Conservation (phyloP, 2,329 filamentous ascomycete genomes). For the Cladophialophora immunda region DNA sequence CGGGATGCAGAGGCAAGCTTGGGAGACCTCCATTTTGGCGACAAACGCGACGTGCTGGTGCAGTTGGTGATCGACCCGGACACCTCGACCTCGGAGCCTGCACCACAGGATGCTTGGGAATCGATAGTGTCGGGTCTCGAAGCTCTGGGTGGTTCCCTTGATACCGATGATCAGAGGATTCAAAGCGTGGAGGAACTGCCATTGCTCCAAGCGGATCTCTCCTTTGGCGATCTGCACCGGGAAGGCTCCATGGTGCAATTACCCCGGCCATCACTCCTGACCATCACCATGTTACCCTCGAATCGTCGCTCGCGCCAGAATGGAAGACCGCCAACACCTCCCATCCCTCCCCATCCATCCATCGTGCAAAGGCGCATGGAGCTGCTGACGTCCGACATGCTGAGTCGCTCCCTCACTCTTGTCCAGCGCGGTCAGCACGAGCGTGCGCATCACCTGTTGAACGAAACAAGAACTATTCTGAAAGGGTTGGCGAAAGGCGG, state of each 20-base stretch:
- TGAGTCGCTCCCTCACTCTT: slow-evolving; percentile 88
- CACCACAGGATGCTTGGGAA: slow-evolving; percentile 96
- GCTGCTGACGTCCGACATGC: slow-evolving; percentile 95
- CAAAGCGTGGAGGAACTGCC: slow-evolving; percentile 93
- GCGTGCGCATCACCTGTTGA: slow-evolving; percentile 87
- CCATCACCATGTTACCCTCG: slow-evolving; percentile 89
- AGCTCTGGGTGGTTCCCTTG: slow-evolving; percentile 85
- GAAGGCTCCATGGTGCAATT: slow-evolving; percentile 87
- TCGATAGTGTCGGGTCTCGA: slow-evolving; percentile 95
- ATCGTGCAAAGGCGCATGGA: slow-evolving; percentile 98
- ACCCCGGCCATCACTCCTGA: slow-evolving; percentile 86
- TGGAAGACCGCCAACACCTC: slow-evolving; percentile 67
- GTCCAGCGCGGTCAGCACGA: slow-evolving; percentile 93
- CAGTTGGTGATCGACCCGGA: slow-evolving; percentile 93
- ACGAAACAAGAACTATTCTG: slow-evolving; percentile 92
- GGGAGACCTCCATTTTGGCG: slow-evolving; percentile 91
- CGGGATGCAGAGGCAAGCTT: slow-evolving; percentile 92
- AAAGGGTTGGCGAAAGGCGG: slow-evolving; percentile 96
- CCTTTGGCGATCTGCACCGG: slow-evolving; percentile 90
- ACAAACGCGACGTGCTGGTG: slow-evolving; percentile 93
- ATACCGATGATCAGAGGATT: slow-evolving; percentile 83
- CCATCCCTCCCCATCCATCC: slow-evolving; percentile 92
- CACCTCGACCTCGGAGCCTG: slow-evolving; percentile 78
- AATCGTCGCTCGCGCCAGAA: slow-evolving; percentile 69
- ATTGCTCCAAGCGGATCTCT: slow-evolving; percentile 91